These are phyloP conservation scores for Penium margaritaceum DNA, from an alignment of 139 green algal species.

Conservation along the genomic window DNA sequence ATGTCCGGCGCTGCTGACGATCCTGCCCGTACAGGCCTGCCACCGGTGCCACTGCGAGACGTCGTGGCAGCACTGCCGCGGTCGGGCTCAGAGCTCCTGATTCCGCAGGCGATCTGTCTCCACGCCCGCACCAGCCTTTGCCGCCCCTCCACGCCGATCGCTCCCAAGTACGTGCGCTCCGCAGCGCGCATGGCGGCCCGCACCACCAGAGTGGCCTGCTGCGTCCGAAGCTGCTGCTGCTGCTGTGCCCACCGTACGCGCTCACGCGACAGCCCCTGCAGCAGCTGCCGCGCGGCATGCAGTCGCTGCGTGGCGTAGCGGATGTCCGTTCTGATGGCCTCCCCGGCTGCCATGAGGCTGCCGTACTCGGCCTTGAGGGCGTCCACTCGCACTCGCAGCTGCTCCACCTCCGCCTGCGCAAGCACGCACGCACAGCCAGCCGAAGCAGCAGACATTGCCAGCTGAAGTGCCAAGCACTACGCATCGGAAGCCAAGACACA, in stretches of 20 bases:
- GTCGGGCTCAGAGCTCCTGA: no score
- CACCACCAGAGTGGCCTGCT: no score
- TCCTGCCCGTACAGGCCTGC: no score
- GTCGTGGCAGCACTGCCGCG: no score
- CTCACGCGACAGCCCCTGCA: constrained; percentile 25
- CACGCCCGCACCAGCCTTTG: no score
- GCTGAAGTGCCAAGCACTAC: neutral
- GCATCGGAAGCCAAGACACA: neutral
- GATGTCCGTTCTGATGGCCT: constrained; percentile 24
- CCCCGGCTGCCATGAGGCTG: neutral
- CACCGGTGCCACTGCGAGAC: no score
- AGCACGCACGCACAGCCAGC: neutral
- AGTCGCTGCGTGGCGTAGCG: neutral
- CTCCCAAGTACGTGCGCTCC: no score
- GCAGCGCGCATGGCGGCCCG: no score
- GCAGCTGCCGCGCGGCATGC: neutral
- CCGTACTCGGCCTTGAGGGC: constrained; percentile 13
- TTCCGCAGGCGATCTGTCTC: no score
- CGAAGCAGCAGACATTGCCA: no score
- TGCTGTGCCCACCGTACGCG: constrained; percentile 22
- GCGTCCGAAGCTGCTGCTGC: constrained; percentile 6
- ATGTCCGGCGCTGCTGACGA: no score
- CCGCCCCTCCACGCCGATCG: no score
- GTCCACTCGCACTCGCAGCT: constrained; percentile 6
- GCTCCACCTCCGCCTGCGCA: neutral